A percentile compares a stretch with the other conserved stretches of the same genome.
These are phyloP conservation scores for Beta lomatogona DNA, from an alignment of 179 eudicot genomes.

Conservation along the genomic window DNA sequence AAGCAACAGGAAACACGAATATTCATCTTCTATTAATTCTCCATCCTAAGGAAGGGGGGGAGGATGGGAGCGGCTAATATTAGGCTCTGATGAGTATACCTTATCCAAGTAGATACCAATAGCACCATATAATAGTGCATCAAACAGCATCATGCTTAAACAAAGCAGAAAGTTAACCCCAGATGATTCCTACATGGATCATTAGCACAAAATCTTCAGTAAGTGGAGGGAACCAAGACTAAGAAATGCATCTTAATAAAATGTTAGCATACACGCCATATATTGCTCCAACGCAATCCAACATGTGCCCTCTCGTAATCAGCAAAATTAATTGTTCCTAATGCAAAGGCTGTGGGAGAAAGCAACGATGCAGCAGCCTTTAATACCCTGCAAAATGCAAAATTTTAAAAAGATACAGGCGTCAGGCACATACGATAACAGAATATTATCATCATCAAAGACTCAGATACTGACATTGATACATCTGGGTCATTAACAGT, in stretches of 20 bases:
- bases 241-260: conserved; percentile 4
- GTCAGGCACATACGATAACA: background rate
- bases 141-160: conserved; percentile 90
- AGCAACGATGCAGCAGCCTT: conserved; percentile 89
- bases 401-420: background rate
- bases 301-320: conserved; percentile 99
- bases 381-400: conserved; percentile 53
- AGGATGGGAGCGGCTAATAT: too few relatives aligned
- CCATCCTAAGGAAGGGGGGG: background rate
- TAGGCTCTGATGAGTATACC: conserved; percentile 45
- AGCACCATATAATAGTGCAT: conserved; percentile 69
- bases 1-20: background rate
- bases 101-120: conserved; percentile 88
- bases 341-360: conserved; percentile 98
- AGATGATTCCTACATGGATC: conserved; percentile 76
- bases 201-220: conserved; percentile 22
- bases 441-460: background rate
- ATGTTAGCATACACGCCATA: conserved; percentile 75
- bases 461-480: conserved; percentile 66
- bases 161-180: conserved; percentile 89
- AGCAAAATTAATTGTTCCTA: conserved; percentile 95
- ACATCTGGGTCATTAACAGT: conserved; percentile 78
- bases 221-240: conserved; percentile 1
- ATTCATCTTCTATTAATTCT: background rate
- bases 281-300: conserved; percentile 99